Evolutionary conservation across 495 filamentous ascomycete genomes (phyloP), one percentile per base, ranked within the genome.

Genomic region (Penicillium psychrofluorescens): DNA sequence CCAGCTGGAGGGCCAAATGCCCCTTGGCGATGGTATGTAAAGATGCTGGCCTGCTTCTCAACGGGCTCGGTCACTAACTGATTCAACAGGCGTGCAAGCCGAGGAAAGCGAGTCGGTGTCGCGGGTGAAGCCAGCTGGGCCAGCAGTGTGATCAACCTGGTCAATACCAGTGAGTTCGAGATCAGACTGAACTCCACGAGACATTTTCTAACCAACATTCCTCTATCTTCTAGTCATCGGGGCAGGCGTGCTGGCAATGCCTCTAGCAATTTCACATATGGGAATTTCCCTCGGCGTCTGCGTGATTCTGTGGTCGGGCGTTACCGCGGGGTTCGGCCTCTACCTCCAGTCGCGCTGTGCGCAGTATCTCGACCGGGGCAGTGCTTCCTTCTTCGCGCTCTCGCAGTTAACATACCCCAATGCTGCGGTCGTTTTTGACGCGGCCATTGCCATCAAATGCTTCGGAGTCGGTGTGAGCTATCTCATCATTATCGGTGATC

Each of bases 401-500:
- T 95, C 89, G 13, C 92, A 98, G 60, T 72, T 97, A 34, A 97
- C 92, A 13, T 97, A 97, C 56, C 92, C 92, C 2, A 96, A 95
- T 64, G 91, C 92, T 0, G 88, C 92, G 4, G 87, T 98, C 28
- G 71, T 97, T 27, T 98, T 98, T 65, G 92, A 98, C 67, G 84
- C 83, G 4, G 92, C 92, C 0, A 98, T 98, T 56, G 88, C 91
- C 7, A 86, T 98, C 57, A 98, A 98, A 58, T 98, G 92, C 60
- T 97, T 97, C 65, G 92, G 84, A 44, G 92, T 98, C 12, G 94
- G 85, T 7, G 85, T 97, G 35, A 95, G 89, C 59, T 98, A 98
- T 63, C 78, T 98, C 53, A 98, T 97, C 49, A 95, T 98, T 52
- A 97, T 98, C 53, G 92, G 92, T 12, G 92, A 98, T 58, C 71